Conservation (phyloP, 108 stramenopile species). For the Thalassiosira profunda region DNA sequence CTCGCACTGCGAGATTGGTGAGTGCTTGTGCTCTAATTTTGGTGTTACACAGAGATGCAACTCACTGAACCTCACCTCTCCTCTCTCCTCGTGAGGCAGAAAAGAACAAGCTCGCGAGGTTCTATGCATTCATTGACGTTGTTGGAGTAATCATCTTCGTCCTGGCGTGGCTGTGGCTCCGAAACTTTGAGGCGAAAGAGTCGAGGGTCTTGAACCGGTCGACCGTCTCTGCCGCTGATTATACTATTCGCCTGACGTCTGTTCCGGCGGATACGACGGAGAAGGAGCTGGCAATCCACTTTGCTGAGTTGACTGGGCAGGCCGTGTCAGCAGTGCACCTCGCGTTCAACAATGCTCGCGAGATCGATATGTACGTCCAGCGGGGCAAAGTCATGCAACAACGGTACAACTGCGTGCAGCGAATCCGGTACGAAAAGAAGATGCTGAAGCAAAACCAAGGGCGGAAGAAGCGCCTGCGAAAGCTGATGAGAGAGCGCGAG, state of each 20-base stretch:
- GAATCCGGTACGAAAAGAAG: conserved; percentile 54
- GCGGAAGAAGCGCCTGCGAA: conserved; percentile 25
- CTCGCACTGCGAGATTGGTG: conserved; percentile 45
- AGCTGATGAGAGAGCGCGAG: conserved; percentile 40
- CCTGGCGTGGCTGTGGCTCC: conserved; percentile 63
- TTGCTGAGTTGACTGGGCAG: conserved; percentile 50
- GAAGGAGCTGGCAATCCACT: conserved; percentile 51
- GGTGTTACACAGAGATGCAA: too few species aligned
- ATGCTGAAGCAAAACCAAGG: conserved; percentile 20
- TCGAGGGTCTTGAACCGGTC: conserved; percentile 36
- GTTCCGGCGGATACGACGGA: conserved; percentile 62
- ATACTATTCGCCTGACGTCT: conserved; percentile 49
- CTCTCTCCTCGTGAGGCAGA: conserved; percentile 3
- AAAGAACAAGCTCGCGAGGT: conserved; percentile 45
- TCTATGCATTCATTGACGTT: conserved; percentile 52
- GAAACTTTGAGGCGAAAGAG: conserved; percentile 62
- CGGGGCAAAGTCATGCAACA: conserved; percentile 58
- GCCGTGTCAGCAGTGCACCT: conserved; percentile 60
- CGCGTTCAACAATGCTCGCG: conserved; percentile 64
- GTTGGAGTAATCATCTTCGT: conserved; percentile 51
- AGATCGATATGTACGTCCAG: conserved; percentile 57
- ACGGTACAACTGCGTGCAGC: conserved; percentile 48
- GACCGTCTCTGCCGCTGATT: conserved; percentile 62
- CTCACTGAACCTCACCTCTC: too few species aligned
- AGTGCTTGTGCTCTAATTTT: too few species aligned